A percentile compares a stretch with the other conserved stretches of the same genome.
These are phyloP conservation scores for Coemansia aciculifera DNA, from an alignment of 192 early-diverging fungal species.

Conservation along the genomic window DNA sequence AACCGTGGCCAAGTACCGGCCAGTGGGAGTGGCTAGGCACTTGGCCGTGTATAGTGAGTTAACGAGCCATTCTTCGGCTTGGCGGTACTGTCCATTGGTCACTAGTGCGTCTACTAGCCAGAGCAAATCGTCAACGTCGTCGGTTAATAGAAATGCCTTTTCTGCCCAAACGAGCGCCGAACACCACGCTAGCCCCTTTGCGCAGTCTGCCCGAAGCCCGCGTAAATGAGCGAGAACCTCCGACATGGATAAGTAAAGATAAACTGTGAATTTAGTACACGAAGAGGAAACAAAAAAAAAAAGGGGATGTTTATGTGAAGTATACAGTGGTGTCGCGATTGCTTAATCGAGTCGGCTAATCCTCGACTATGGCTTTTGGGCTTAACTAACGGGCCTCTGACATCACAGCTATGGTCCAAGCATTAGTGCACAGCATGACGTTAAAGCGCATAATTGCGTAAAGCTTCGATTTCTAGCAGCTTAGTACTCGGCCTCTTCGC, in stretches of 20 bases:
- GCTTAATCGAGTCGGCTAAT: background rate
- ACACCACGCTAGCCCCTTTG: conserved; percentile 46
- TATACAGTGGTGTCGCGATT: no score
- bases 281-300: background rate
- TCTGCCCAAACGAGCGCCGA: conserved; percentile 53
- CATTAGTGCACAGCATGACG: background rate
- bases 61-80: conserved; percentile 48
- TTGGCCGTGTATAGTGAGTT: conserved; percentile 20
- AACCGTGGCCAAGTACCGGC: conserved; percentile 46
- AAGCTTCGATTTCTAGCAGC: no score
- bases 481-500: no score
- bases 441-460: background rate
- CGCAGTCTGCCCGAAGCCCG: conserved; percentile 36
- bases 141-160: conserved; percentile 39
- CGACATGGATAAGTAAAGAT: conserved; percentile 13
- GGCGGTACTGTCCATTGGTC: conserved; percentile 52
- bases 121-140: conserved; percentile 34
- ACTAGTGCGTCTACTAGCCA: conserved; percentile 53
- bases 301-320: no score
- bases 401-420: background rate
- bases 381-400: background rate
- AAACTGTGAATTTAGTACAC: background rate
- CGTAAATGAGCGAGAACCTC: conserved; percentile 47
- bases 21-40: conserved; percentile 21
- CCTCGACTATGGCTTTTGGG: no score